A percentile compares a stretch with the other conserved stretches of the same genome.
These are phyloP conservation scores for Nakaseomyces glabratus DNA, from an alignment of 1,139 yeast species.

Conservation along the genomic window DNA sequence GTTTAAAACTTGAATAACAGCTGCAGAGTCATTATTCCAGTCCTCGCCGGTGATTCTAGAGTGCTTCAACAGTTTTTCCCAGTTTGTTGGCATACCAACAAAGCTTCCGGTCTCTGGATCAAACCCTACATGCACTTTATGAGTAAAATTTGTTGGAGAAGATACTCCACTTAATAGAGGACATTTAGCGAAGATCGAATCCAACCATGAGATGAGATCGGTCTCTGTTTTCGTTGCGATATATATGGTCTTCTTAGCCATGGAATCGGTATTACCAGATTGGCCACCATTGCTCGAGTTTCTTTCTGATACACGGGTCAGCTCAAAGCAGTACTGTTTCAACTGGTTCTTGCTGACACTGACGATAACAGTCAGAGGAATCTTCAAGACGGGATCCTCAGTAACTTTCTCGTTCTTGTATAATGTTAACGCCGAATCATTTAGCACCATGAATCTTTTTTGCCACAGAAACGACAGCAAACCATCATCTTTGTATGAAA, in stretches of 20 bases:
- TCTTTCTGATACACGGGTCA: constrained; percentile 41
- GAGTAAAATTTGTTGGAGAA: constrained; percentile 66
- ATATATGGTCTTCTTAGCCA: constrained; percentile 49
- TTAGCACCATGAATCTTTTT: constrained; percentile 65
- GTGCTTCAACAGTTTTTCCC: constrained; percentile 63
- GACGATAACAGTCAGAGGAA: constrained; percentile 47
- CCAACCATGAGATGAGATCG: constrained; percentile 84
- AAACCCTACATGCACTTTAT: constrained; percentile 50
- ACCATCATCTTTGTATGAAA: constrained; percentile 82
- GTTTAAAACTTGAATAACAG: constrained; percentile 85
- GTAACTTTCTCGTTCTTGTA: constrained; percentile 52
- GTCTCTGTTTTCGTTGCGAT: constrained; percentile 67
- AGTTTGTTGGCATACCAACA: constrained; percentile 66
- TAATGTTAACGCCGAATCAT: constrained; percentile 63
- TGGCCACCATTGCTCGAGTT: constrained; percentile 7
- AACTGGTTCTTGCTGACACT: constrained; percentile 53
- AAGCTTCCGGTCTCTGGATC: constrained; percentile 63
- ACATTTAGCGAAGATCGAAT: constrained; percentile 75
- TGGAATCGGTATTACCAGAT: constrained; percentile 10
- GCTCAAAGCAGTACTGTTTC: constrained; percentile 65
- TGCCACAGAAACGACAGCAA: constrained; percentile 82
- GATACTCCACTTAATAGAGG: constrained; percentile 70
- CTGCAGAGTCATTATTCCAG: constrained; percentile 76
- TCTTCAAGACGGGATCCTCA: constrained; percentile 37
- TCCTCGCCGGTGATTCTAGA: constrained; percentile 72